Conservation (phyloP, 495 filamentous ascomycete species). For the Platismatia glauca region DNA sequence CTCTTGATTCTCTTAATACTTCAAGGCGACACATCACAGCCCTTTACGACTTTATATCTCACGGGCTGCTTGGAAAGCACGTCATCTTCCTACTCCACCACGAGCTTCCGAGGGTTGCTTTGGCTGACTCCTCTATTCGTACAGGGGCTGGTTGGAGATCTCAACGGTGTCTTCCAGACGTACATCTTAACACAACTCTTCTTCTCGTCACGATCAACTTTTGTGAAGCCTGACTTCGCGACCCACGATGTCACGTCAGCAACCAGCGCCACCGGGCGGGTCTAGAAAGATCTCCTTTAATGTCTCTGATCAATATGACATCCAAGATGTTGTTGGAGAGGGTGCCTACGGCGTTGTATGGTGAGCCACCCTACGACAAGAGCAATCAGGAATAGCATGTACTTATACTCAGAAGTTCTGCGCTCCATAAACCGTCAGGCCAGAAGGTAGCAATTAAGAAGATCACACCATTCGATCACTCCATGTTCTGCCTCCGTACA, state of each 20-base stretch:
- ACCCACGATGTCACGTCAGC: conserved; percentile 39
- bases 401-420: conserved; percentile 57
- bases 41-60: neutral
- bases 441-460: conserved; percentile 99
- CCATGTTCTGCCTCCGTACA: conserved; percentile 97
- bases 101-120: neutral
- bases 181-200: neutral
- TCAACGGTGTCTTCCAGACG: neutral
- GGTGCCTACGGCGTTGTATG: conserved; percentile 98
- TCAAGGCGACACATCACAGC: neutral
- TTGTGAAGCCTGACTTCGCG: neutral
- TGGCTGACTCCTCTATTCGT: neutral
- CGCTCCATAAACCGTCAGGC: conserved; percentile 93
- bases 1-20: neutral
- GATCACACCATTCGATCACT: conserved; percentile 98
- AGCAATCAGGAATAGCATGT: neutral
- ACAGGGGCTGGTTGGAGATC: neutral
- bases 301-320: conserved; percentile 98
- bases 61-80: neutral
- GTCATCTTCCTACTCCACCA: neutral
- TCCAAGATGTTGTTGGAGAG: conserved; percentile 98
- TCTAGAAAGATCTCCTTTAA: conserved; percentile 99
- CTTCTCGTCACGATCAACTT: neutral
- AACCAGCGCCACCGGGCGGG: conserved; percentile 38
- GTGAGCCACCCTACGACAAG: conserved; percentile 44